phyloP scores from a whole-genome alignment of 192 early-diverging fungal species.

The Spinellus fusiger region DNA sequence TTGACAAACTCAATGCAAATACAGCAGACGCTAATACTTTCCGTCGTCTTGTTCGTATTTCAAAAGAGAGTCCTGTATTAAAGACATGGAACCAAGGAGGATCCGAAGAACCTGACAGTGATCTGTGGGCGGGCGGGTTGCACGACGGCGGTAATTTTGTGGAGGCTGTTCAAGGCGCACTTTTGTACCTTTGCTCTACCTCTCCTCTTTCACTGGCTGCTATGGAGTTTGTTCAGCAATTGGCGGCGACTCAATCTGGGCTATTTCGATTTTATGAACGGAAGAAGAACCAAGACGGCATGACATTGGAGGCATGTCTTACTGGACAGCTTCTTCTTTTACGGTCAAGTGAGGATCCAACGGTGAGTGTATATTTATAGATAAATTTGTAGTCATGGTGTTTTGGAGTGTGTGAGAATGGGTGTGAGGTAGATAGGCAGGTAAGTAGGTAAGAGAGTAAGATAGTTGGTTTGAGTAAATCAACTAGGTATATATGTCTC shows the following conservation, averaged over 20 bases:
- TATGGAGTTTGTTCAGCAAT: conserved; percentile 18
- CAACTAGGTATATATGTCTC: no score
- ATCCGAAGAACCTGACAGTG: conserved; percentile 12
- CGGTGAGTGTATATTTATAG: neutral
- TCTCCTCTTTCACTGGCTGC: neutral
- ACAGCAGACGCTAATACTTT: conserved; percentile 3
- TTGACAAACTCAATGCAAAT: conserved; percentile 9
- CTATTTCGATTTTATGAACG: conserved; percentile 27
- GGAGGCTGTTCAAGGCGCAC: conserved; percentile 14
- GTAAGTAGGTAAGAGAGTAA: no score
- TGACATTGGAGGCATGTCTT: conserved; percentile 11
- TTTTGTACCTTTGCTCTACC: neutral
- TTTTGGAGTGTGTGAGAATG: neutral
- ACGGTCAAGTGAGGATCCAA: conserved; percentile 12
- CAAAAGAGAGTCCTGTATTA: conserved; percentile 22
- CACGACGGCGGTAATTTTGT: conserved; percentile 30
- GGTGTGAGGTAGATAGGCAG: neutral
- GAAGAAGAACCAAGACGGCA: conserved; percentile 6
- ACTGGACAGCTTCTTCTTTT: conserved; percentile 5
- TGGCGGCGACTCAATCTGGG: conserved; percentile 21
- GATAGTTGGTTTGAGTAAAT: no score
- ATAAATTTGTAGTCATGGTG: neutral
- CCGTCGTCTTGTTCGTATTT: conserved; percentile 22
- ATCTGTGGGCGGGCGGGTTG: conserved; percentile 18
- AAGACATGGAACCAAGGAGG: conserved; percentile 29